Percentiles rank a stretch among this genome's conserved stretches.
Conservation (phyloP, 1,284 basidiomycete genomes). For the Sanghuangporus sanghuang region DNA sequence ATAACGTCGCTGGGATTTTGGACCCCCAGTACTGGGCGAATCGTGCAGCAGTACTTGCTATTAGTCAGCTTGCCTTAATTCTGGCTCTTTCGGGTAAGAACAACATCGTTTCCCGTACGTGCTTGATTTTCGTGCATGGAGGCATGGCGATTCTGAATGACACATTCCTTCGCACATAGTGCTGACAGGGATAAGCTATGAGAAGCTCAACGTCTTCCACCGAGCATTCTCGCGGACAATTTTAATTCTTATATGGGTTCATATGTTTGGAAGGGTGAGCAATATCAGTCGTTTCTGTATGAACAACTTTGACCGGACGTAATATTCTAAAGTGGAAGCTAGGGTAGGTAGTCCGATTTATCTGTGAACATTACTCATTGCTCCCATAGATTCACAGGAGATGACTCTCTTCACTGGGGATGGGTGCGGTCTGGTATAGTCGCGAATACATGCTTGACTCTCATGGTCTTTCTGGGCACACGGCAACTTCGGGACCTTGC, state of each 20-base stretch:
- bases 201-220: conserved; percentile 37
- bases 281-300: conserved; percentile 1
- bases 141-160: neutral
- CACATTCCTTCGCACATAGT: conserved; percentile 22
- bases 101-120: conserved; percentile 38
- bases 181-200: conserved; percentile 40
- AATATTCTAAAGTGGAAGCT: conserved; percentile 8
- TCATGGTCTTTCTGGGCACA: conserved; percentile 35
- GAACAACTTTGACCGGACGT: conserved; percentile 22
- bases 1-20: neutral
- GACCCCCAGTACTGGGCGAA: conserved; percentile 21
- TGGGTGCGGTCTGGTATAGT: conserved; percentile 34
- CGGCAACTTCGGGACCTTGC: conserved; percentile 33
- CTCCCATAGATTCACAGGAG: neutral
- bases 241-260: conserved; percentile 32
- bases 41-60: conserved; percentile 34
- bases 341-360: neutral
- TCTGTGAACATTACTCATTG: neutral
- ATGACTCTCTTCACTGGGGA: neutral
- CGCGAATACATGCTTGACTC: conserved; percentile 32
- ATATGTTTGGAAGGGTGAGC: conserved; percentile 24
- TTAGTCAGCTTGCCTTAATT: conserved; percentile 39
- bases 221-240: conserved; percentile 31
- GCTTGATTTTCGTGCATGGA: neutral
- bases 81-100: conserved; percentile 43